Base-by-base conservation (phyloP, 495 filamentous ascomycete genomes). In the Sphaerosporella brunnea region DNA sequence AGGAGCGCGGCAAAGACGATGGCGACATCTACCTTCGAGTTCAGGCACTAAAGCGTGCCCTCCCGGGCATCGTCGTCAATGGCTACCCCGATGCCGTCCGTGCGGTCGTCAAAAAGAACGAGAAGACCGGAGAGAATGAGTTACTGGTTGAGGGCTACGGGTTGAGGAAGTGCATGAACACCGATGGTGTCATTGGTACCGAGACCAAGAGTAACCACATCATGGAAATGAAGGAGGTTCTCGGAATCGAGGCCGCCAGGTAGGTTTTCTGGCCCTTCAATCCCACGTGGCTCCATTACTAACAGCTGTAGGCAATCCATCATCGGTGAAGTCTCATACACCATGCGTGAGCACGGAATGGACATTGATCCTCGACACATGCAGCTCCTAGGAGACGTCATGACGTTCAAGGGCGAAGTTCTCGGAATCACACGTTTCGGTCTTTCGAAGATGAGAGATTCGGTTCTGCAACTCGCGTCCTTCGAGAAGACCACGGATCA, bases 401-500 rank as follows among this genome's bases (percentile, higher is more conserved):
- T 97, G 90, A 97, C 90, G 4, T 96, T 88, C 72, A 94, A 93
- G 65, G 90, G 90, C 39, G 88, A 96, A 52, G 82, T 96, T 0
- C 73, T 94, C n/a, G 90, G 90, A 28, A 97, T 97, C 59, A 97
- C 90, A 7, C 79, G 90, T 20, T 96, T 96, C 64, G 90, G 90
- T 42, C 70, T 97, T 34, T 78, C 84, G 41, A 97, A 97, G 71
- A 97, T 94, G 87, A 72, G 90, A 44, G 92, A 97, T 62, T 81
- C 74, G 20, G 88, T 95, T 32, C 66, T 97, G 39, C 92, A 96
- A 64, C 78, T 96, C 0, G 90, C 90, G 0, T 92, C 84, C 11
- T 97, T 97, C 61, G 90, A 97, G 69, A 96, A 96, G 71, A 97
- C 90, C 21, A 85, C 90, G 0, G 90, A 97, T 62, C 90, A 97